Conservation (phyloP, 176 grass and related monocot genomes). For the Puya raimondii region DNA sequence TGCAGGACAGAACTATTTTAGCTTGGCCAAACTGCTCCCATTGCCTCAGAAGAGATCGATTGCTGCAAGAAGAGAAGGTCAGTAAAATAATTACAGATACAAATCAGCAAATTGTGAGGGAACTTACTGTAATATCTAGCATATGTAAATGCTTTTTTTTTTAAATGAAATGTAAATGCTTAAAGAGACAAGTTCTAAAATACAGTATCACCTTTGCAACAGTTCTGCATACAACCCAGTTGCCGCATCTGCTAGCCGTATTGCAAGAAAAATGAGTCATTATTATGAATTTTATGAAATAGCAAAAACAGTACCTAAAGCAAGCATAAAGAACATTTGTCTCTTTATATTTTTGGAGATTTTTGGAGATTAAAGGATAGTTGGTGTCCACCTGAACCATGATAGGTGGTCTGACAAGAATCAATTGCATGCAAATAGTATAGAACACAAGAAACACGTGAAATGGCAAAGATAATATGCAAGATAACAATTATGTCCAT, state of each 20-base stretch:
- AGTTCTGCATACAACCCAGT: constrained; percentile 83
- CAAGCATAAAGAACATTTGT: neutral
- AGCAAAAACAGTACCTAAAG: neutral
- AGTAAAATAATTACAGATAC: neutral
- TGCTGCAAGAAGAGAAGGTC: constrained; percentile 34
- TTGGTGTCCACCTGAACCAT: no score
- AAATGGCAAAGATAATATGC: no score
- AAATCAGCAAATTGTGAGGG: neutral
- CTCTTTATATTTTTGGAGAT: neutral
- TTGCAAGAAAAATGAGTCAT: neutral
- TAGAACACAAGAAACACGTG: no score
- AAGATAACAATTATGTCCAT: neutral
- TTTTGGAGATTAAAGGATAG: neutral
- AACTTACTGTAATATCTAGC: neutral
- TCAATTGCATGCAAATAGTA: no score
- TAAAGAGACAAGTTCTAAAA: constrained; percentile 42
- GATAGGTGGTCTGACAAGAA: no score
- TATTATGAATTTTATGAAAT: neutral
- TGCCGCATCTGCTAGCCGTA: constrained; percentile 67
- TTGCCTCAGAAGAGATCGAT: constrained; percentile 62
- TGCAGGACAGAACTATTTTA: constrained; percentile 94
- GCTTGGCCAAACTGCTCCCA: constrained; percentile 95
- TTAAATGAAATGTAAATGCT: constrained; percentile 32
- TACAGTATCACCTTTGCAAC: constrained; percentile 52
- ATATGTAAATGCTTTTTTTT: neutral